Base-by-base conservation (phyloP, 495 filamentous ascomycete species). In the Lasiosphaeria ovina region DNA sequence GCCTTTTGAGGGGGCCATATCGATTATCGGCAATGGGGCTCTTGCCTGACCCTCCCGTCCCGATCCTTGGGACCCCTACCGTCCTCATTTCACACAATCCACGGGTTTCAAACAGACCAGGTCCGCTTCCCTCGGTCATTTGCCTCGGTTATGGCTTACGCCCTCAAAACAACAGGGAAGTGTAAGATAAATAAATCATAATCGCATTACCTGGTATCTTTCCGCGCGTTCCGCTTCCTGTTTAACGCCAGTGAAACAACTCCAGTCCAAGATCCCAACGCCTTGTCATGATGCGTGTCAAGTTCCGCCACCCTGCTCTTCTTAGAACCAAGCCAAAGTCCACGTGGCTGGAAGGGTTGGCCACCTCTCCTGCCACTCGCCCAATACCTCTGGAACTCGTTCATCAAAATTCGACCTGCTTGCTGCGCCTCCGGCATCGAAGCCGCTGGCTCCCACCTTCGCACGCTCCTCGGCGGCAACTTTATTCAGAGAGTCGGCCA, bases 321-420 rank as follows among this genome's bases (percentile, higher is more conserved):
- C 52, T 51, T 82, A 99, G 77, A 98, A 91, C 92, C 94, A 99
- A 35, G 90, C 91, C 70, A 98, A 72, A 40, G 91, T 97, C 95
- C 95, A 99, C 64, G 93, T 79, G 9, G 91, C 89, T 31, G 94
- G 95, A 61, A 97, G 68, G 64, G 88, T 86, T 34, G 95, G 94
- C 88, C 93, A 96, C 71, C 86, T 85, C 73, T 93, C 93, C 77
- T 99, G 95, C 95, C 95, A 99, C 61, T 86, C 86, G n/a, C 85
- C 94, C 61, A 99, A 72, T 34, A 99, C 89, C 50, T 97, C 92
- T 0, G 95, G 95, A 10, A 99, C 95, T 51, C 85, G 83, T 68
- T 94, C 93, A 76, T 99, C 95, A 65, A 99, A 98, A 45, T 88
- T 86, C 54, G 78, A 77, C 17, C 93, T 79, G 50, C 85, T 84